A percentile compares a stretch with the other conserved stretches of the same genome.
These are phyloP conservation scores for Daldinia sp. DNA, from an alignment of 2,329 filamentous ascomycete genomes.

Conservation along the genomic window DNA sequence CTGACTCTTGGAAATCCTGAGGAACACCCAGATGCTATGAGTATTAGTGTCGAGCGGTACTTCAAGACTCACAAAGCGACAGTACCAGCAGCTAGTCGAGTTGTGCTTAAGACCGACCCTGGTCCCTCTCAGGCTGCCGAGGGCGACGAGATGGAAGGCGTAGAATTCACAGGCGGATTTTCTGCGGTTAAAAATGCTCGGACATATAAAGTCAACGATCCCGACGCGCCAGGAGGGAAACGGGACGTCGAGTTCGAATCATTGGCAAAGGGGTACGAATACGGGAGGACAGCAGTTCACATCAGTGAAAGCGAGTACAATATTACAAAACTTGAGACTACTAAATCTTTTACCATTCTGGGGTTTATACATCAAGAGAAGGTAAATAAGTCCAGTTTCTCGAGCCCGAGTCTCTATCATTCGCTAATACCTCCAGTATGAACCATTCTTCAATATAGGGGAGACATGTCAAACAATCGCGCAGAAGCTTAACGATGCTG, in stretches of 20 bases:
- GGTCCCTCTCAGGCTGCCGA: slow-evolving; percentile 62
- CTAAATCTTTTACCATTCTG: slow-evolving; percentile 80
- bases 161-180: slow-evolving; percentile 64
- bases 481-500: slow-evolving; percentile 82
- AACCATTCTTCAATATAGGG: slow-evolving; percentile 87
- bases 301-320: slow-evolving; percentile 89
- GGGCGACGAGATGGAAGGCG: slow-evolving; percentile 62
- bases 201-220: slow-evolving; percentile 84
- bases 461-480: slow-evolving; percentile 82
- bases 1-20: slow-evolving; percentile 83
- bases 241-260: slow-evolving; percentile 83
- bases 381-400: slow-evolving; percentile 57
- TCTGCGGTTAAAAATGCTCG: slow-evolving; percentile 80
- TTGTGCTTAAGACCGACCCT: slow-evolving; percentile 68
- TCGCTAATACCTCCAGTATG: slow-evolving; percentile 67
- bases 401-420: slow-evolving; percentile 9
- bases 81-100: slow-evolving; percentile 81
- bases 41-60: slow-evolving; percentile 90
- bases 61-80: slow-evolving; percentile 84
- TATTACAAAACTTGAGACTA: slow-evolving; percentile 87
- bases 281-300: slow-evolving; percentile 90
- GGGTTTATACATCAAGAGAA: slow-evolving; percentile 84
- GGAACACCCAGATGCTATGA: slow-evolving; percentile 79
- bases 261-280: slow-evolving; percentile 93
- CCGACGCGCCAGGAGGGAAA: slow-evolving; percentile 80